Evolutionary conservation across 1,284 basidiomycete genomes (phyloP).

Genomic region (Rhizopogon hawkerae): DNA sequence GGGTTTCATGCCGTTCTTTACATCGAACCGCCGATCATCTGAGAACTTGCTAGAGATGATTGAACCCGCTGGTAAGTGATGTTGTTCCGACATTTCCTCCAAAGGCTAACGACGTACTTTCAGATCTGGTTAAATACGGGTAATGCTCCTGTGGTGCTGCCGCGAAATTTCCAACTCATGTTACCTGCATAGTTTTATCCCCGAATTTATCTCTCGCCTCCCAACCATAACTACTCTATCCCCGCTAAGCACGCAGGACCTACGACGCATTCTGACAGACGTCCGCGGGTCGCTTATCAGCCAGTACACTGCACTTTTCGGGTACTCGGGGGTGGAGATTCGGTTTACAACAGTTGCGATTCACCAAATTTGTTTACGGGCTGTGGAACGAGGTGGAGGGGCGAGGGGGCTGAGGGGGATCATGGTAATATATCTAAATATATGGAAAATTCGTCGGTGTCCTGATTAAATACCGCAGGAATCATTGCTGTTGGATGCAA

Average conservation of each 20-base stretch:
- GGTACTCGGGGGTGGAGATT: conserved; percentile 73
- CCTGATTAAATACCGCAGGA: conserved; percentile 41
- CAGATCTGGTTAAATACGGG: conserved; percentile 84
- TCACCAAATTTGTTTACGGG: conserved; percentile 72
- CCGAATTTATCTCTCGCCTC: conserved; percentile 87
- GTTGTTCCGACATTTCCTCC: conserved; percentile 6
- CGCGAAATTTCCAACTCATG: conserved; percentile 5
- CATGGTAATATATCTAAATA: conserved; percentile 47
- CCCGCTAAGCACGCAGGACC: conserved; percentile 64
- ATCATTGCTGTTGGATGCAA: conserved; percentile 69
- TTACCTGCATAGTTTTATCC: conserved; percentile 61
- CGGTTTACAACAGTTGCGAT: conserved; percentile 70
- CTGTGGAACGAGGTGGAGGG: conserved; percentile 76
- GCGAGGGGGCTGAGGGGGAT: conserved; percentile 84
- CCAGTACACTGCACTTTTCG: conserved; percentile 81
- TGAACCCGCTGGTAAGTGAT: conserved; percentile 51
- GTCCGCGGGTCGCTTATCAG: conserved; percentile 85
- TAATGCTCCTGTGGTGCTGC: conserved; percentile 21
- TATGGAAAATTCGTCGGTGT: neutral
- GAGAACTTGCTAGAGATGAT: conserved; percentile 53
- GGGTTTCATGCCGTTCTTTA: conserved; percentile 58
- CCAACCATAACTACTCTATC: conserved; percentile 81
- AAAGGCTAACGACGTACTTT: neutral
- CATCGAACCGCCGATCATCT: conserved; percentile 49
- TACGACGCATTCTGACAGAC: conserved; percentile 86